Percentiles rank a stretch among this genome's conserved stretches.
Evolutionary conservation across 768 basidiomycete species (phyloP).

Genomic region (Ephemerocybe angulata): DNA sequence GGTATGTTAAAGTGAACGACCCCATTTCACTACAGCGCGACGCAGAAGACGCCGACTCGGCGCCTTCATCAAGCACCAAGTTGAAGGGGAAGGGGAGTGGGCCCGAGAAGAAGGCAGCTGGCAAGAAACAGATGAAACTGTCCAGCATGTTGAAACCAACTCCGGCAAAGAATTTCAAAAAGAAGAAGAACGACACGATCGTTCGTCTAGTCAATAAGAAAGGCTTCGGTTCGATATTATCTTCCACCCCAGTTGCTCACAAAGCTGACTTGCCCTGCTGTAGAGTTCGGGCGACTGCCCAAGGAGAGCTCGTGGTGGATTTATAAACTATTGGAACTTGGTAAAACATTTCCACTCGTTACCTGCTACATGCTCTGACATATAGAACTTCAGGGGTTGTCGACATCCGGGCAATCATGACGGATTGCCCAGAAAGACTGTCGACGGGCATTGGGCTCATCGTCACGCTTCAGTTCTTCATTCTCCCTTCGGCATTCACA

Average conservation of each 20-base stretch:
- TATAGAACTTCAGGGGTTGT: conserved; percentile 45
- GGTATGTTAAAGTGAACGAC: conserved; percentile 67
- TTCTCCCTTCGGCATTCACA: conserved; percentile 67
- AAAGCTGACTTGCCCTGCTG: conserved; percentile 2
- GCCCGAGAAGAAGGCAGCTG: conserved; percentile 35
- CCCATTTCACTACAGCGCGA: conserved; percentile 57
- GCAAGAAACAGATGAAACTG: conserved; percentile 65
- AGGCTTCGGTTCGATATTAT: conserved; percentile 54
- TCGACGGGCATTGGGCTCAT: conserved; percentile 76
- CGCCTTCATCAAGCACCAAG: conserved; percentile 21
- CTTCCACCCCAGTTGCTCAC: not conserved
- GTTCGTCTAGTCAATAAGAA: conserved; percentile 62
- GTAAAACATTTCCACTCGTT: conserved; percentile 33
- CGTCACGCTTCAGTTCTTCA: conserved; percentile 69
- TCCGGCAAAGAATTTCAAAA: conserved; percentile 43
- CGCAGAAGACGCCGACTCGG: conserved; percentile 33
- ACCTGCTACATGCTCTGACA: not conserved
- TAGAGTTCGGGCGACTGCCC: conserved; percentile 77
- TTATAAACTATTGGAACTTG: conserved; percentile 67
- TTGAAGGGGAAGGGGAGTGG: conserved; percentile 11
- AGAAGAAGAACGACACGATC: conserved; percentile 58
- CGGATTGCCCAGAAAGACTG: conserved; percentile 71
- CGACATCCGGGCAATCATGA: conserved; percentile 66
- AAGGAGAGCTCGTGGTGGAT: conserved; percentile 71
- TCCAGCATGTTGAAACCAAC: conserved; percentile 63